These are phyloP conservation scores for Puccinellia tenuiflora DNA, from an alignment of 176 grass and related monocot genomes.

Conservation along the genomic window DNA sequence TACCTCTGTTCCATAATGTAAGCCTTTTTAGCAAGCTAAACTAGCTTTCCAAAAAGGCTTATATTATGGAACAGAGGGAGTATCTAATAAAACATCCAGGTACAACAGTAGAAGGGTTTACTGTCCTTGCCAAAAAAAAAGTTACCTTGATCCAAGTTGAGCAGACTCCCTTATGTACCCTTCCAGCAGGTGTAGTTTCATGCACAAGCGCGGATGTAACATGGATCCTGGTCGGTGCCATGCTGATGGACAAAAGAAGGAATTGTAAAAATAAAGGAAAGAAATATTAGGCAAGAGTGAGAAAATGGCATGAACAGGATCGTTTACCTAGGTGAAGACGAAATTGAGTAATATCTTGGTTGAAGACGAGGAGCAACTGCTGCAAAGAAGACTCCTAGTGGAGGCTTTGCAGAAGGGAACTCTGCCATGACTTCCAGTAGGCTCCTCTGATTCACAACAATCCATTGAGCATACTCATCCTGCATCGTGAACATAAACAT, in stretches of 20 bases:
- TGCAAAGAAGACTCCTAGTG: constrained; percentile 87
- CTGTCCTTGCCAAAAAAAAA: neutral
- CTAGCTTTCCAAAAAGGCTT: no score
- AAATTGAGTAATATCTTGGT: constrained; percentile 95
- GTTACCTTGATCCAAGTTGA: constrained; percentile 97
- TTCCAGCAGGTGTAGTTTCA: constrained; percentile 63
- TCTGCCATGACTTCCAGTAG: constrained; percentile 84
- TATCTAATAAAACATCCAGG: no score
- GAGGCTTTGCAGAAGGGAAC: constrained; percentile 83
- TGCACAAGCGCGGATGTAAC: constrained; percentile 80
- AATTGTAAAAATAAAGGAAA: neutral
- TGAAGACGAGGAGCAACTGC: constrained; percentile 79
- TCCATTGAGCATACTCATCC: constrained; percentile 94
- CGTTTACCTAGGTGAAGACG: constrained; percentile 76
- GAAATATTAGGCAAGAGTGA: neutral
- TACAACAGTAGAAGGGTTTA: neutral
- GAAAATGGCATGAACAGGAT: neutral
- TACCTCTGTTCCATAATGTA: no score
- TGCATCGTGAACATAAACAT: constrained; percentile 30
- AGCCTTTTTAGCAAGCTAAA: no score
- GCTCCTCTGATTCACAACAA: constrained; percentile 84
- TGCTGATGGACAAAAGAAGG: constrained; percentile 46
- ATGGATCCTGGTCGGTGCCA: constrained; percentile 73
- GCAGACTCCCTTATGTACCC: constrained; percentile 87
- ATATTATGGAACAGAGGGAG: no score